Evolutionary conservation across 352 stramenopile species (phyloP), one percentile per base, ranked within the genome.

Genomic region (Bremia lactucae): DNA sequence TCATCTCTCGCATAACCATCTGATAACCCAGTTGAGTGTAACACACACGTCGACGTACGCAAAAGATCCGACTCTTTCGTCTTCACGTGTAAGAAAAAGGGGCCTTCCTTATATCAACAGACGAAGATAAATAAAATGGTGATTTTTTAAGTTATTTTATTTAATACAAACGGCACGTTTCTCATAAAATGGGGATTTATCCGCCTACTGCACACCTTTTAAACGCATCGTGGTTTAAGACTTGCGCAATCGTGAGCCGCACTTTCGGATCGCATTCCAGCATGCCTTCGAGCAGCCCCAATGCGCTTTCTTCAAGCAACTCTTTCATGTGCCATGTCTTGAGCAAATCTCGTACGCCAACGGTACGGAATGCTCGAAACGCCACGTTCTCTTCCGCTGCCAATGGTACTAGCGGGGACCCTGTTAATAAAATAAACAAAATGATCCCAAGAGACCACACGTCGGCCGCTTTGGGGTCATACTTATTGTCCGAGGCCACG

Each of bases 361-460:
- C 36, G 6, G 19, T 42, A n/a, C 14, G 21, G 20, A 42, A 26
- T 23, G n/a, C 36, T 2, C 22, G 22, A 23, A 31, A 42, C 10
- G 36, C 36, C 13, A 26, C 22, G 22, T 42, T 23, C 36, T 57
- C 33, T 6, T 50, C 25, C 8, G 46, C 55, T 4, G 63, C 63
- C n/a, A 70, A 26, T 6, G 50, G 42, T 1, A 68, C 40, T 6
- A 70, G 48, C 26, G 62, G 64, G 4, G 65, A 70, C 2, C 68
- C 68, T 11, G 59, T 68, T 11, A 75, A 45, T 9, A 75, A 46
- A 23, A 73, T 61, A 34, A 72, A 75, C n/a, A 78, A 35, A 40
- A 77, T 46, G 37, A 81, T 67, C 9, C 67, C 63, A 2, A 76
- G 44, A 4, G 67, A 79, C 67, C 67, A 79, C n/a, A 76, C 50